phyloP scores from a whole-genome alignment of 805 yeast genomes.

The Candida ovalis region DNA sequence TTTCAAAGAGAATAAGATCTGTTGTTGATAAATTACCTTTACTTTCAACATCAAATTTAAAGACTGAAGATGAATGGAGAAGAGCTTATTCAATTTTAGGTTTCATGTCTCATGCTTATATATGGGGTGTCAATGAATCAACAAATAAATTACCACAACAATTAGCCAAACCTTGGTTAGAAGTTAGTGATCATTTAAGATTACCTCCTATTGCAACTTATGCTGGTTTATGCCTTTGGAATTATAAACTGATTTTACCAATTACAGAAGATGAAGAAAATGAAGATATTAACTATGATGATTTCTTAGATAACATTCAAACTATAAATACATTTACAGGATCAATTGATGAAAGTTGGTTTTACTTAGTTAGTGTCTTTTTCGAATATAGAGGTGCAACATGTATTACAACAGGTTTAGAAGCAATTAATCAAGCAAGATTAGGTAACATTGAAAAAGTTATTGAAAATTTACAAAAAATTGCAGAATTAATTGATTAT shows the following conservation, averaged over 20 bases:
- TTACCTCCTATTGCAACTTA: constrained; percentile 87
- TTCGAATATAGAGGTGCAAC: constrained; percentile 82
- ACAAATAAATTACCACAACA: constrained; percentile 60
- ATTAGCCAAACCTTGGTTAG: constrained; percentile 67
- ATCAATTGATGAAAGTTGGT: constrained; percentile 89
- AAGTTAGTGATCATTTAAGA: constrained; percentile 54
- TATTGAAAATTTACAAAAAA: constrained; percentile 45
- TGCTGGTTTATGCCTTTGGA: constrained; percentile 87
- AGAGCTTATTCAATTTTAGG: constrained; percentile 80
- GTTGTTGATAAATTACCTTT: constrained; percentile 65
- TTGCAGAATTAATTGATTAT: constrained; percentile 73
- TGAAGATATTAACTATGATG: constrained; percentile 23
- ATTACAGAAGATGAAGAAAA: constrained; percentile 7
- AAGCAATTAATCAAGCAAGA: constrained; percentile 57
- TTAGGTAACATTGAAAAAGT: constrained; percentile 40
- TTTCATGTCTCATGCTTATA: constrained; percentile 82
- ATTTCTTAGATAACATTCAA: constrained; percentile 62
- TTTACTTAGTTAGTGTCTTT: constrained; percentile 80
- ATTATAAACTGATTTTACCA: constrained; percentile 63
- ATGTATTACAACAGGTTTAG: constrained; percentile 62
- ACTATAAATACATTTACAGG: constrained; percentile 87
- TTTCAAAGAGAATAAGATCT: constrained; percentile 57
- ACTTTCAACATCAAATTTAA: constrained; percentile 45
- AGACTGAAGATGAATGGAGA: constrained; percentile 50
- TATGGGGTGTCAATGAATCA: constrained; percentile 76